Base-by-base conservation (phyloP, 257 asterid genomes). In the Nicotiana knightiana region DNA sequence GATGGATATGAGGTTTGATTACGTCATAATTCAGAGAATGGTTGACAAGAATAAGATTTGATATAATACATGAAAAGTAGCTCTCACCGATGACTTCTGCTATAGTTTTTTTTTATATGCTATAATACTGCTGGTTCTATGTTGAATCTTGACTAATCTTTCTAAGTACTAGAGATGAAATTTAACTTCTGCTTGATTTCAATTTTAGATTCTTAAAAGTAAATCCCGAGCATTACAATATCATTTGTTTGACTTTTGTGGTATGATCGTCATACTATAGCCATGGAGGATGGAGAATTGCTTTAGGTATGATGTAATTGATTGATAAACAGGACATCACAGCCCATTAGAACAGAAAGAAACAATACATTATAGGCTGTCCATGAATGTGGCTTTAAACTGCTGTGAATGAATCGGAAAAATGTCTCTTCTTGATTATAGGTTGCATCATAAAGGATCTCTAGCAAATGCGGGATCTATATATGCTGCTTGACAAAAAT, bases 1-100 rank as follows among this genome's bases (percentile, higher is more conserved):
- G 95, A 90, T 79, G 91, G 90, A 88, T 37, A 0, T 11, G 59
- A 71, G 61, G 59, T 71, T 71, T 46, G 59, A 24, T 43, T 46
- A 46, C 61, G 21, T 46, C 59, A 46, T 33, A 46, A 13, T 10
- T 71, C 61, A 21, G 39, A 43, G 77, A 46, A 58, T 46, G 37
- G 62, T 15, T 51, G 62, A 73, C 43, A 48, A 64, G 63, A 48
- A 73, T 46, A 48, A 73, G 62, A 43, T 48, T 73, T 21, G 2
- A 8, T 32, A 73, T 71, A 48, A 48, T 71, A 46, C 39, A 46
- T 24, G 79, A 46, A 24, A 73, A 48, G 43, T 71, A 71, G 39
- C n/a, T 6, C 61, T 46, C 7, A 1, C 61, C 24, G 39, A 24
- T 24, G 24, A 11, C 21, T 71, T 11, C 61, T 46, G 79, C 43